Conservation (phyloP, 2,329 filamentous ascomycete genomes). For the Diaporthe ampelina region DNA sequence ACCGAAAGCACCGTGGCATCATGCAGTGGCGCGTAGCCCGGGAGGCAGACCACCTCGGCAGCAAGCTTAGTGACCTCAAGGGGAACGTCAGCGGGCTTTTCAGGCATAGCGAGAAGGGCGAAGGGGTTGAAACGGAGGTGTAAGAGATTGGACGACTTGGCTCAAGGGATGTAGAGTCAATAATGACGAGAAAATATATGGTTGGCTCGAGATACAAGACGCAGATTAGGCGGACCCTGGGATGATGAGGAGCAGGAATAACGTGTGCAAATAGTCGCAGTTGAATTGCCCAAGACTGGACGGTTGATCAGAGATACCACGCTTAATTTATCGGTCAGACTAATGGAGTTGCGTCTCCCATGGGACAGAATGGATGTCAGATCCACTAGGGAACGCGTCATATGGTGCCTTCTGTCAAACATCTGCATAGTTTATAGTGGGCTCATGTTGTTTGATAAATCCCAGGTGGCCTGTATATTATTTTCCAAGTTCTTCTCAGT, state of each 20-base stretch:
- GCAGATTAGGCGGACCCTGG: neutral
- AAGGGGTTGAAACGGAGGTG: slow-evolving; percentile 78
- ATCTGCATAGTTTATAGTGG: too few relatives aligned
- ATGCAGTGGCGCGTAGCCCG: slow-evolving; percentile 80
- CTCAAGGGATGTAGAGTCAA: too few relatives aligned
- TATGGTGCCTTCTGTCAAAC: neutral
- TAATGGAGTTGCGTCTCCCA: too few relatives aligned
- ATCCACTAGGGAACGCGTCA: neutral
- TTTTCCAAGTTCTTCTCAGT: too few relatives aligned
- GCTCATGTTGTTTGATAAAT: too few relatives aligned
- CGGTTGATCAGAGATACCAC: neutral
- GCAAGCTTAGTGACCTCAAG: slow-evolving; percentile 68
- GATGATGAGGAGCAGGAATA: too few relatives aligned
- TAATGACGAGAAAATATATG: neutral
- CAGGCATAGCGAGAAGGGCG: slow-evolving; percentile 69
- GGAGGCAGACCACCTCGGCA: slow-evolving; percentile 65
- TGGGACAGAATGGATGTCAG: neutral
- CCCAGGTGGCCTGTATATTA: too few relatives aligned
- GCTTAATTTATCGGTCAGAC: neutral
- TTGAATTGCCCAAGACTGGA: neutral
- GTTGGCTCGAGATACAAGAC: neutral
- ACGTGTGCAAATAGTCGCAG: neutral
- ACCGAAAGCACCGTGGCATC: slow-evolving; percentile 75
- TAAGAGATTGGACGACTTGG: slow-evolving; percentile 50
- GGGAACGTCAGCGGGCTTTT: slow-evolving; percentile 71